These are phyloP conservation scores for Melanogaster broomeanus DNA, from an alignment of 768 basidiomycete species.

Conservation along the genomic window DNA sequence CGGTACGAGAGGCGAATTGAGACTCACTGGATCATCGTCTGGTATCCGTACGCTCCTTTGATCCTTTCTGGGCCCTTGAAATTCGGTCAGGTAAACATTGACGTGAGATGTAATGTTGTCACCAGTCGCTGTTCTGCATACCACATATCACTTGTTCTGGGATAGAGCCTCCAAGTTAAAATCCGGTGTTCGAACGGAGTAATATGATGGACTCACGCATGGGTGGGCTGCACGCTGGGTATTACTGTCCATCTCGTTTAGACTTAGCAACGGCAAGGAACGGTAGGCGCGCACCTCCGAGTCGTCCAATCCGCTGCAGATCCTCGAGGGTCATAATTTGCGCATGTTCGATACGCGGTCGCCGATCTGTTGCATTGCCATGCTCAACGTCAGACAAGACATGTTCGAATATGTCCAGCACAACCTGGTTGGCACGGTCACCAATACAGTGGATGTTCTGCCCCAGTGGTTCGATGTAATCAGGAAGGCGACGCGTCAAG, in stretches of 20 bases:
- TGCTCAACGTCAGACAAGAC: constrained; percentile 40
- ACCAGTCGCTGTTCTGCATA: constrained; percentile 86
- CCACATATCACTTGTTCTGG: constrained; percentile 86
- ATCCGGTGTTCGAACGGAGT: neutral
- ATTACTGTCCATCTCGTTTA: constrained; percentile 56
- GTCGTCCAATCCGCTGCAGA: constrained; percentile 61
- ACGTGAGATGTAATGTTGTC: constrained; percentile 7
- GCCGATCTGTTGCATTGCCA: constrained; percentile 39
- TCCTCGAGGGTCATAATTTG: constrained; percentile 82
- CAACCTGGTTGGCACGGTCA: constrained; percentile 82
- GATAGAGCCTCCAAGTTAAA: neutral
- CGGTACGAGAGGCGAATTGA: neutral
- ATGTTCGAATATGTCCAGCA: constrained; percentile 82
- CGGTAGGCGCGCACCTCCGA: constrained; percentile 61
- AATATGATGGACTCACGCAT: constrained; percentile 58
- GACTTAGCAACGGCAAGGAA: neutral
- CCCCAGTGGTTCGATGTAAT: neutral
- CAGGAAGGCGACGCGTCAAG: neutral
- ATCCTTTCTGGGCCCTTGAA: constrained; percentile 76
- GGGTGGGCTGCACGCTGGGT: constrained; percentile 90
- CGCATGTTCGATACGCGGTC: constrained; percentile 90
- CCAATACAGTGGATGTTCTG: constrained; percentile 91
- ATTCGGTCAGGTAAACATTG: neutral
- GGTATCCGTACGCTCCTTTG: constrained; percentile 89
- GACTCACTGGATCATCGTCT: constrained; percentile 68